phyloP scores from a whole-genome alignment of 805 yeast species.

The Kuraishia hungarica region DNA sequence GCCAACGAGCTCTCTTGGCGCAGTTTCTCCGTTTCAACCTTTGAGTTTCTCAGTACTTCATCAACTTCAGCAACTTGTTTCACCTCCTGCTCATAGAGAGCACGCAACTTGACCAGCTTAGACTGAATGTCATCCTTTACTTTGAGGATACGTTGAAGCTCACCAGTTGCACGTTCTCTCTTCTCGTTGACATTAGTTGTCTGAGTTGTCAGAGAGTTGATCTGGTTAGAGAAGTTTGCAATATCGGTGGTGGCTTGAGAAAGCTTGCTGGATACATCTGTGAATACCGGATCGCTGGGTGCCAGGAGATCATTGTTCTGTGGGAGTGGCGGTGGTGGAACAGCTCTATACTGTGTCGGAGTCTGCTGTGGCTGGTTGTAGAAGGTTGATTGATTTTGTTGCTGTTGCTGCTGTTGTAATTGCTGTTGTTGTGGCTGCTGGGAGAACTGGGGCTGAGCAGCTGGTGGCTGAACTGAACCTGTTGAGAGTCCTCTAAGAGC shows the following conservation, averaged over 20 bases:
- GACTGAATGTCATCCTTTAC: conserved; percentile 64
- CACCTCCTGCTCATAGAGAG: conserved; percentile 72
- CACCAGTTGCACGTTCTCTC: conserved; percentile 68
- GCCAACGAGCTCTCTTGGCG: conserved; percentile 65
- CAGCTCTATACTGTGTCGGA: conserved; percentile 6
- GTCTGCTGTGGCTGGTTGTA: neutral
- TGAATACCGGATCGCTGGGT: conserved; percentile 34
- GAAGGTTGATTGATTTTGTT: conserved; percentile 4
- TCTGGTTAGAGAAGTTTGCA: conserved; percentile 81
- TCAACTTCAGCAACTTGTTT: conserved; percentile 70
- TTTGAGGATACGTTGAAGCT: conserved; percentile 57
- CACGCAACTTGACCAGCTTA: conserved; percentile 59
- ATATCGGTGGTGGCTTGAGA: conserved; percentile 78
- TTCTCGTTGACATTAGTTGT: conserved; percentile 63
- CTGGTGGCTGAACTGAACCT: neutral
- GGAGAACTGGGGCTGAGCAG: neutral
- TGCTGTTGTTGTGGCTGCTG: conserved; percentile 8
- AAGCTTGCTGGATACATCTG: conserved; percentile 48
- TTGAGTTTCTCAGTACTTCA: conserved; percentile 45
- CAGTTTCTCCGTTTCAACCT: conserved; percentile 59
- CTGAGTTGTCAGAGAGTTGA: conserved; percentile 68
- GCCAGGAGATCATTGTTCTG: conserved; percentile 43
- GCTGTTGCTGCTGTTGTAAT: conserved; percentile 13
- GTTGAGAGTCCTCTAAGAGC: conserved; percentile 30
- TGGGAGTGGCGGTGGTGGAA: conserved; percentile 8